Evolutionary conservation across 495 filamentous ascomycete species (phyloP).

Genomic region (Jackrogersella multiformis): DNA sequence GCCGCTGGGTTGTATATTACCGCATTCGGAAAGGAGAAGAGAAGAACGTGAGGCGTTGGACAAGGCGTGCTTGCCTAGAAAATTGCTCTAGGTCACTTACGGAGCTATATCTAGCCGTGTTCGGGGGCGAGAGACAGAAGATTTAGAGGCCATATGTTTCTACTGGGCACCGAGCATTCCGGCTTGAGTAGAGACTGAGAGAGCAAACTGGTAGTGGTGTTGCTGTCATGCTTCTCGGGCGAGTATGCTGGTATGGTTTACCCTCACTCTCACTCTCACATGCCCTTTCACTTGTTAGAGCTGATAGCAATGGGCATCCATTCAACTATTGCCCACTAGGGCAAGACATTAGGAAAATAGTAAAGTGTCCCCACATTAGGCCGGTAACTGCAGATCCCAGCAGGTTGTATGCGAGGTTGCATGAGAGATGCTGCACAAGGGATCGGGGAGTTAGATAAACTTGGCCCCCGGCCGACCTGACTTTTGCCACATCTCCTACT

Average conservation of each 20-base stretch:
- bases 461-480: constrained; percentile 9
- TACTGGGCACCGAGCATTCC: constrained; percentile 43
- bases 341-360: constrained; percentile 30
- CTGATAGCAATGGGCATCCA: constrained; percentile 9
- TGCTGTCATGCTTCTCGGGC: not conserved
- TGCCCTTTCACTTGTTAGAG: constrained; percentile 9
- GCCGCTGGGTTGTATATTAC: constrained; percentile 34
- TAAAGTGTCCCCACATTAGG: constrained; percentile 26
- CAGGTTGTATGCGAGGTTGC: constrained; percentile 28
- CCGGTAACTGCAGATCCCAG: constrained; percentile 16
- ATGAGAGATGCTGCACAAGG: constrained; percentile 26
- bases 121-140: constrained; percentile 33
- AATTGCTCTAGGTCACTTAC: constrained; percentile 36
- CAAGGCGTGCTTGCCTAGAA: constrained; percentile 20
- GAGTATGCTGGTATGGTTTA: not conserved
- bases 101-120: constrained; percentile 42
- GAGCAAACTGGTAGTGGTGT: constrained; percentile 1
- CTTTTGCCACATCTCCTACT: constrained; percentile 25
- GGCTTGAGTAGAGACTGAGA: constrained; percentile 14
- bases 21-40: constrained; percentile 45
- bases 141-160: constrained; percentile 15
- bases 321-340: constrained; percentile 25
- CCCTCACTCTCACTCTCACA: constrained; percentile 1
- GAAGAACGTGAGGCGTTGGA: constrained; percentile 23
- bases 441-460: constrained; percentile 19